Base-by-base conservation (phyloP, 169 alveolate genomes). In the Theileria parva region DNA sequence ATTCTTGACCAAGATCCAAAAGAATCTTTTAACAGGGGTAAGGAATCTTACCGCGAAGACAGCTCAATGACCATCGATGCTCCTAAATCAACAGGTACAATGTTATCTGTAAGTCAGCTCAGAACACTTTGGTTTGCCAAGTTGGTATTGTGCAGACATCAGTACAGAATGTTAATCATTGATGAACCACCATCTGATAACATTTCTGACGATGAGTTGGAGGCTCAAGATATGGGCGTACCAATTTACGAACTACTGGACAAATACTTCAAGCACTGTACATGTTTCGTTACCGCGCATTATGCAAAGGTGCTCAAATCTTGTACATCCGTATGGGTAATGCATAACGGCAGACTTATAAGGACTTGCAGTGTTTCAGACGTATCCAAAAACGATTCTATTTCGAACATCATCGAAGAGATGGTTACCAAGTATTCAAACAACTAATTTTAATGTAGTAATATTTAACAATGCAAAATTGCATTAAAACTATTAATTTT, bases 131-230 rank as follows among this genome's bases (percentile, higher is more conserved):
- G 95, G 2, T 76, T 93, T 19, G 94, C 93, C 9, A 80, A 92
- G 23, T 61, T 93, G n/a, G 83, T 88, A 13, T 80, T 93, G 15
- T 85, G 83, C 70, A 81, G 95, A 28, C 67, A 80, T 12, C 69
- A 61, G 15, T 93, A 86, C 61, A 88, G 92, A 44, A 63, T 93
- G 61, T 55, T 93, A n/a, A 76, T 93, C 65, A 68, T 93, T 21
- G 96, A 93, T 74, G 96, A 93, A 77, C 94, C 94, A 28, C 96
- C 96, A n/a, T 69, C 86, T 21, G 72, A 79, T n/a, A 34, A 73
- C 30, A 48, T n/a, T 23, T 17, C 23, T 4, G 72, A 64, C 4
- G 72, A 37, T 6, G 60, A n/a, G 9, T 21, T 17, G 27, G n/a
- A 15, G 15, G 12, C 13, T 28, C 7, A 55, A 11, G 64, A 44